phyloP scores from a whole-genome alignment of 805 yeast species.

The Debaryomyces maramus region DNA sequence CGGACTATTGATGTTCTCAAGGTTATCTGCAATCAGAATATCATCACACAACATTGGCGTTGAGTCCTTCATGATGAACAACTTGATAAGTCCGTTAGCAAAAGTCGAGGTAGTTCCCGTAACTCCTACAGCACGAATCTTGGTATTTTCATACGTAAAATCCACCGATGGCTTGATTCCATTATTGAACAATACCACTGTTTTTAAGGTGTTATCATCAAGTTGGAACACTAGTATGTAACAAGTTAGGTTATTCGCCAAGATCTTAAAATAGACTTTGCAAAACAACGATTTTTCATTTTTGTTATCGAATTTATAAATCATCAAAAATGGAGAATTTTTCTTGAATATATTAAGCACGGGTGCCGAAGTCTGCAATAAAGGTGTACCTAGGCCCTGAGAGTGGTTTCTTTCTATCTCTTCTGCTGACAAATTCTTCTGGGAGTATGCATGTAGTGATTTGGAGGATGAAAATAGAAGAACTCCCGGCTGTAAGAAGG shows the following conservation, averaged over 20 bases:
- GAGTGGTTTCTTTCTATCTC: constrained; percentile 6
- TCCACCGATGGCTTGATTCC: constrained; percentile 33
- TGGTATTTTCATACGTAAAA: constrained; percentile 25
- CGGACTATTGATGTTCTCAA: constrained; percentile 11
- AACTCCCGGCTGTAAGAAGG: constrained; percentile 21
- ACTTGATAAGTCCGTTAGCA: constrained; percentile 29
- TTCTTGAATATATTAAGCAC: constrained; percentile 25
- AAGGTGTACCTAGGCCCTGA: constrained; percentile 10
- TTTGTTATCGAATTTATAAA: constrained; percentile 12
- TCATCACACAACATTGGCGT: constrained; percentile 23
- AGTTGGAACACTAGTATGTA: constrained; percentile 25
- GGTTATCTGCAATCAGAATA: constrained; percentile 12
- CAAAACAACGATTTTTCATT: constrained; percentile 23
- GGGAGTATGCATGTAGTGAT: constrained; percentile 10
- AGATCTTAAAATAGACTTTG: constrained; percentile 29
- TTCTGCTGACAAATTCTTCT: constrained; percentile 2
- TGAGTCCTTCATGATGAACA: constrained; percentile 19
- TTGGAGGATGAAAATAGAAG: constrained; percentile 13
- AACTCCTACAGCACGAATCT: constrained; percentile 30
- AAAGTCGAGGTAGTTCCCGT: constrained; percentile 37
- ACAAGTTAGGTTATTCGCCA: constrained; percentile 28
- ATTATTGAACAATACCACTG: constrained; percentile 25
- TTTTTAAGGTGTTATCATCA: constrained; percentile 6
- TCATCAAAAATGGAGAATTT: constrained; percentile 30
- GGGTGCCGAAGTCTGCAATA: constrained; percentile 22